Evolutionary conservation across 163 green algal genomes (phyloP).

Genomic region (Chlamydomonas reinhardtii): DNA sequence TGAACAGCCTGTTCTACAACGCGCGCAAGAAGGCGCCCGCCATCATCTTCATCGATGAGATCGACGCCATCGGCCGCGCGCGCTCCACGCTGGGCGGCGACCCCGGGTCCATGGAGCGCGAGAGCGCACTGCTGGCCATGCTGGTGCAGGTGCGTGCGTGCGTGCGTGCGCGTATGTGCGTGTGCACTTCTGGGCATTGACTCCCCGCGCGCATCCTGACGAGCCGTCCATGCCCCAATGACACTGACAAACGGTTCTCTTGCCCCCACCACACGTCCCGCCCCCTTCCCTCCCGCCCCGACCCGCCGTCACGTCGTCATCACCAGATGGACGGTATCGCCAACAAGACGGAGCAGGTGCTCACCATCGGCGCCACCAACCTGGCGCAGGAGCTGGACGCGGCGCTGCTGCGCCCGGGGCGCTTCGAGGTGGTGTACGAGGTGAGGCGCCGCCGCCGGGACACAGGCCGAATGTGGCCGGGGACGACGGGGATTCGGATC

Average conservation of each 20-base stretch:
- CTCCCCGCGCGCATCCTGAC: too few relatives aligned
- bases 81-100: slow-evolving; percentile 62
- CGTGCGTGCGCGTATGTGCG: too few relatives aligned
- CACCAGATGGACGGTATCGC: slow-evolving; percentile 92
- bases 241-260: too few relatives aligned
- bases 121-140: slow-evolving; percentile 85
- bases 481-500: too few relatives aligned
- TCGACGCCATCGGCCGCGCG: slow-evolving; percentile 91
- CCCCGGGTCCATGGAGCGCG: slow-evolving; percentile 72
- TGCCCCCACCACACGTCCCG: too few relatives aligned
- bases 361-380: slow-evolving; percentile 94
- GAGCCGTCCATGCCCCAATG: too few relatives aligned
- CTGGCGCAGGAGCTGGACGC: slow-evolving; percentile 82
- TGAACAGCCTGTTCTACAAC: slow-evolving; percentile 73
- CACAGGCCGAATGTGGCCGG: too few relatives aligned
- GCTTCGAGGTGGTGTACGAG: slow-evolving; percentile 72
- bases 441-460: not conserved
- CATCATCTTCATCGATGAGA: slow-evolving; percentile 99
- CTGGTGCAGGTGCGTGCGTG: slow-evolving; percentile 71
- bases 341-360: slow-evolving; percentile 69
- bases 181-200: too few relatives aligned
- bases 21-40: slow-evolving; percentile 86
- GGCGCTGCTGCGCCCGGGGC: slow-evolving; percentile 72
- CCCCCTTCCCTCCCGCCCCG: too few relatives aligned
- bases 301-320: too few relatives aligned